Evolutionary conservation across 2,329 filamentous ascomycete genomes (phyloP), one percentile per base, ranked within the genome.

Genomic region (Alternaria rosae): DNA sequence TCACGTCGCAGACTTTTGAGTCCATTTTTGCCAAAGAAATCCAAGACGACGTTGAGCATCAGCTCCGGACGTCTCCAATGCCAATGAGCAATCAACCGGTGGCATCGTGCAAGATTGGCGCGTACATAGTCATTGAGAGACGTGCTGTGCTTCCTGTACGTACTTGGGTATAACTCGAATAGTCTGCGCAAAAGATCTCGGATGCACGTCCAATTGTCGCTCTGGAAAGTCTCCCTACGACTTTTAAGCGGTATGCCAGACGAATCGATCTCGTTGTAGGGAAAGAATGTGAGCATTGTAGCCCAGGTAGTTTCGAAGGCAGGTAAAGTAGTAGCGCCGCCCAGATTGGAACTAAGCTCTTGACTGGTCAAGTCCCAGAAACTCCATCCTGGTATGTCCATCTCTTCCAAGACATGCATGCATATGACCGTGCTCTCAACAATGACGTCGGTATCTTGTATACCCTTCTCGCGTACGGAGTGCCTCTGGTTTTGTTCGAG

Each of bases 91-190:
- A 88, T 82, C 21, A 89, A 78, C 41, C 80, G 73, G 66, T 85
- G 82, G 67, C 86, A 88, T 65, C 87, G 80, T 12, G 79, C 80
- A 47, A 89, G 80, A 23, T 83, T 72, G 8, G 81, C 75, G 54
- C 85, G 82, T 51, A 87, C 76, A 65, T 89, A 89, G 15, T 80
- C 81, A 65, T 88, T 88, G 61, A 86, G 79, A n/a, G 80, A 83
- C 9, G 81, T 69, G 13, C 80, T 79, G 12, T 69, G 47, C 1
- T 72, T 70, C 11, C 69, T 72, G 28, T 78, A 80, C 28, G 81
- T 83, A 5, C 74, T 68, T 5, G 81, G 72, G 58, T 86, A 87
- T 3, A 84, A 67, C 13, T 79, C 74, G 44, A 89, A 80, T 2
- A 84, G 72, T 10, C 82, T 82, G 23, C 75, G 77, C 3, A 88